Percentiles rank a stretch among this genome's conserved stretches.
These are phyloP conservation scores for Penicillium mononematosum DNA, from an alignment of 495 filamentous ascomycete species.

Conservation along the genomic window DNA sequence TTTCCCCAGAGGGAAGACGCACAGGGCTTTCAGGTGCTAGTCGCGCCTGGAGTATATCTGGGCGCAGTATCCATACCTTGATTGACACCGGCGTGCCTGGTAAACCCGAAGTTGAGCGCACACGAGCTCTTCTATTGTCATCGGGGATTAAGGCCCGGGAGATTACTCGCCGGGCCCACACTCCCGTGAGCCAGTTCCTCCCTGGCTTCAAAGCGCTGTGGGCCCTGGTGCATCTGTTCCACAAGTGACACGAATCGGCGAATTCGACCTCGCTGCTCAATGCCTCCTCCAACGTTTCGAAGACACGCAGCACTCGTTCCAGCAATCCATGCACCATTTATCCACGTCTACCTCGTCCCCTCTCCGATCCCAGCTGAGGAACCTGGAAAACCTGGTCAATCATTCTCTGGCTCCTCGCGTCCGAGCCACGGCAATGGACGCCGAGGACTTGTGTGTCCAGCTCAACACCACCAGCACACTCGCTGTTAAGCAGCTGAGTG, in stretches of 20 bases:
- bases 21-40: constrained; percentile 26
- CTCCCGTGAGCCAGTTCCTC: constrained; percentile 39
- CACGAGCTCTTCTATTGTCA: constrained; percentile 70
- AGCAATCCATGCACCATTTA: constrained; percentile 54
- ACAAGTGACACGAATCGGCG: constrained; percentile 55
- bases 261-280: constrained; percentile 69
- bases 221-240: constrained; percentile 35
- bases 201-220: constrained; percentile 38
- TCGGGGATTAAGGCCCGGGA: constrained; percentile 84
- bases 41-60: constrained; percentile 68
- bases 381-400: constrained; percentile 51
- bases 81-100: constrained; percentile 36
- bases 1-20: constrained; percentile 23
- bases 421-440: constrained; percentile 66
- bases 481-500: constrained; percentile 71
- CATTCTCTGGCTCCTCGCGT: constrained; percentile 62
- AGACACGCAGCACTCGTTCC: constrained; percentile 51
- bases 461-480: constrained; percentile 72
- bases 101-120: constrained; percentile 70
- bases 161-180: constrained; percentile 64
- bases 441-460: constrained; percentile 69
- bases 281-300: constrained; percentile 59
- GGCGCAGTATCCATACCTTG: constrained; percentile 46
- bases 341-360: constrained; percentile 42
- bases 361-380: constrained; percentile 47